Conservation (phyloP, 2,329 filamentous ascomycete genomes). For the Cadophora malorum region DNA sequence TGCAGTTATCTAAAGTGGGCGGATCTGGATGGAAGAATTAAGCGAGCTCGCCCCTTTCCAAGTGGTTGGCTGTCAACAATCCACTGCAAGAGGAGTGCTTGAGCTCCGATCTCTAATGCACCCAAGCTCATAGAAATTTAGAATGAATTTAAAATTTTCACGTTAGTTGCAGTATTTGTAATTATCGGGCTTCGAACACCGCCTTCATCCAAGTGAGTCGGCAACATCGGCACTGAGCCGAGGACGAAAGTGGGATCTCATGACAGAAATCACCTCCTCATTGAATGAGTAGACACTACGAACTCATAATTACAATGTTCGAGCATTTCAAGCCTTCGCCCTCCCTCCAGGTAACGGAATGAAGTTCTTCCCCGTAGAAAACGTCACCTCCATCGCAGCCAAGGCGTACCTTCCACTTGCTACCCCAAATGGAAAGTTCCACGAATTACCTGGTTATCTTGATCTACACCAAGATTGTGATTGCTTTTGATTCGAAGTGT, state of each 20-base stretch:
- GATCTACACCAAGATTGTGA: neutral
- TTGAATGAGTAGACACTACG: neutral
- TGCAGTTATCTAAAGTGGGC: neutral
- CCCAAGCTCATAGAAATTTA: too few relatives aligned
- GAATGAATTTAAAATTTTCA: too few relatives aligned
- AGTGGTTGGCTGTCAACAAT: too few relatives aligned
- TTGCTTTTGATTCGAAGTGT: neutral
- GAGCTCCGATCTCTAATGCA: too few relatives aligned
- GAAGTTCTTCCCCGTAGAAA: neutral
- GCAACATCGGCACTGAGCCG: neutral
- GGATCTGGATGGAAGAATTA: neutral
- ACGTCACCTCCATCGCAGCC: neutral
- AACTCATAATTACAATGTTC: neutral
- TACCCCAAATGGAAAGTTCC: neutral
- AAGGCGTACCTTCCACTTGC: neutral
- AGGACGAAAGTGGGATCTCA: neutral
- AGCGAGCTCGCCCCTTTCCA: conserved; percentile 7
- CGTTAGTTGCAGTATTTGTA: too few relatives aligned
- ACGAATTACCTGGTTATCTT: neutral
- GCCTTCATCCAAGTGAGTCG: neutral
- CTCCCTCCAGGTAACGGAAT: neutral
- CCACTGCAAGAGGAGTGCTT: too few relatives aligned
- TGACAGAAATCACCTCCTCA: neutral
- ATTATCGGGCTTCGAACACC: neutral
- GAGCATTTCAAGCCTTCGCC: neutral